Percentiles rank a stretch among this genome's conserved stretches.
Conservation (phyloP, 371 early-diverging fungal genomes). For the Smittium culicis region DNA sequence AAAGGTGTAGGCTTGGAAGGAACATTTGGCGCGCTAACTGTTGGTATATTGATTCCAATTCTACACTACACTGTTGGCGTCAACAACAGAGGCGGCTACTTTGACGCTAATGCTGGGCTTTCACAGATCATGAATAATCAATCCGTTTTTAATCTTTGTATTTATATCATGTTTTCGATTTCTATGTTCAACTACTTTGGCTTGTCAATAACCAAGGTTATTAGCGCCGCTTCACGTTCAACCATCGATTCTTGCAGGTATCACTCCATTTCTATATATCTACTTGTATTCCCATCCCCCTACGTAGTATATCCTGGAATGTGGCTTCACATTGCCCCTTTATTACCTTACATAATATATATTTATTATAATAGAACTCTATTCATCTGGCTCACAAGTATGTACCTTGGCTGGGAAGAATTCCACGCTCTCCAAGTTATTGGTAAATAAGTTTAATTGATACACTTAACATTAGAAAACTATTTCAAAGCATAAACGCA, state of each 20-base stretch:
- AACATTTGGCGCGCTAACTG: conserved; percentile 65
- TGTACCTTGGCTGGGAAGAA: conserved; percentile 84
- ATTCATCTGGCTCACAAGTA: conserved; percentile 84
- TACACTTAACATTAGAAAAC: too few species aligned
- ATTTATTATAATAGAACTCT: too few species aligned
- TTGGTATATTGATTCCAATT: conserved; percentile 54
- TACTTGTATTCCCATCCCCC: background rate
- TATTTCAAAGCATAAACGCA: too few species aligned
- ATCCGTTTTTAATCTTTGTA: conserved; percentile 53
- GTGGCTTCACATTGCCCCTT: background rate
- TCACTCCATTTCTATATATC: background rate
- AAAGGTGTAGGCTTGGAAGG: conserved; percentile 91
- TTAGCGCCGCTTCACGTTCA: conserved; percentile 76
- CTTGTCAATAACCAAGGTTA: conserved; percentile 66
- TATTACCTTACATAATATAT: background rate
- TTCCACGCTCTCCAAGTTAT: conserved; percentile 81
- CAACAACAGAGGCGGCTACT: conserved; percentile 48
- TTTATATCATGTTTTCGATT: conserved; percentile 72
- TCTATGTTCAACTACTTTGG: conserved; percentile 92
- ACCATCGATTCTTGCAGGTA: conserved; percentile 87
- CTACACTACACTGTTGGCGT: conserved; percentile 51
- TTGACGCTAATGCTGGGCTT: conserved; percentile 64
- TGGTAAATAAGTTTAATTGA: conserved; percentile 27
- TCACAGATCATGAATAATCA: conserved; percentile 51
- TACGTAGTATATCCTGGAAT: background rate